These are phyloP conservation scores for Isabelozyma rhagii DNA, from an alignment of 805 yeast genomes.

Conservation along the genomic window DNA sequence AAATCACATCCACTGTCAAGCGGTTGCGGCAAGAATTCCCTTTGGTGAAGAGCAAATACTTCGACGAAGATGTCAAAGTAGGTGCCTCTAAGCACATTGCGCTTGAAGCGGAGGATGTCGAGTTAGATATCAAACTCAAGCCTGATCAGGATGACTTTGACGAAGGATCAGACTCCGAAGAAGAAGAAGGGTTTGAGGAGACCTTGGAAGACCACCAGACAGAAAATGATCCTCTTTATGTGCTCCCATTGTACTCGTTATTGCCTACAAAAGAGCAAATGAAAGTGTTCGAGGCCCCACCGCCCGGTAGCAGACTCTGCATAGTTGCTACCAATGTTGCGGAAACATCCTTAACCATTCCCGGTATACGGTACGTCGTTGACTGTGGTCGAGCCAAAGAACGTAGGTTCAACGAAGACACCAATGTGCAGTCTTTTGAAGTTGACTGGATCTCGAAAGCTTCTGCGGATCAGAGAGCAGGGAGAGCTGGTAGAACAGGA, in stretches of 20 bases:
- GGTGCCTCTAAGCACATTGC: conserved; percentile 60
- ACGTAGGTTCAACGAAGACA: conserved; percentile 72
- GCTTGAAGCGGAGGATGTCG: conserved; percentile 86
- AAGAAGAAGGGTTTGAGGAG: conserved; percentile 73
- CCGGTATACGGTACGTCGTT: conserved; percentile 90
- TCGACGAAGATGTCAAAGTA: conserved; percentile 36
- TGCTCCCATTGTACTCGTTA: conserved; percentile 86
- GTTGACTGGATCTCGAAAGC: conserved; percentile 93
- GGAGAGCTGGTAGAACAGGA: conserved; percentile 98
- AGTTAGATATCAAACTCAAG: conserved; percentile 39
- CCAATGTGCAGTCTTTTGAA: conserved; percentile 91
- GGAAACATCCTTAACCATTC: conserved; percentile 94
- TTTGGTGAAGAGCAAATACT: conserved; percentile 27
- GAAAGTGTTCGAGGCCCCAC: conserved; percentile 86
- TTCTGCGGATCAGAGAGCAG: conserved; percentile 90
- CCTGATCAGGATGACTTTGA: conserved; percentile 40
- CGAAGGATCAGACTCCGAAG: conserved; percentile 52
- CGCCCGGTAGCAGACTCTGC: conserved; percentile 81
- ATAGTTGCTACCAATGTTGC: conserved; percentile 97
- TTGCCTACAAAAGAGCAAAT: conserved; percentile 94
- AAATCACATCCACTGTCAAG: conserved; percentile 74
- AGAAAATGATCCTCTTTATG: conserved; percentile 76
- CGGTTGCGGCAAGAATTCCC: conserved; percentile 69
- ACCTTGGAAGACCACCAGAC: conserved; percentile 66
- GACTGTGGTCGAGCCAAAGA: conserved; percentile 95